Percentiles rank a stretch among this genome's conserved stretches.
Evolutionary conservation across 140 eudicot species (phyloP).

Genomic region (Cichorium intybus): DNA sequence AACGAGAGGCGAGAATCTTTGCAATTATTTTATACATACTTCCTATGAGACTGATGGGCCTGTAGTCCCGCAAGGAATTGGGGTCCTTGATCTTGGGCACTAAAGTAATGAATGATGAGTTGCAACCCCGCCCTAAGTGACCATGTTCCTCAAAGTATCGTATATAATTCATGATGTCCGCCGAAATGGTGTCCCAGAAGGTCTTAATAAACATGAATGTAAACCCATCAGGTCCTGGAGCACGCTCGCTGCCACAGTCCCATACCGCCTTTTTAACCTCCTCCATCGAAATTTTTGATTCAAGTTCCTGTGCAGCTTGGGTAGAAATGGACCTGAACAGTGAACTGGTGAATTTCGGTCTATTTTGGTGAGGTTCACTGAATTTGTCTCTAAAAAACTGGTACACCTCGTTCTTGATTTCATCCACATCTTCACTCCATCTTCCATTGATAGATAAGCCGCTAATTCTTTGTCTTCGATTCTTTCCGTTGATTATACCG

Average conservation of each 20-base stretch:
- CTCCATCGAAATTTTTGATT: too few species aligned
- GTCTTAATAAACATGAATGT: background rate
- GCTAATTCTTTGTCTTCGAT: background rate
- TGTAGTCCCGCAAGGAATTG: too few species aligned
- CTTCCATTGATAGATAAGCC: background rate
- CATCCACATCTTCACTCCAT: background rate
- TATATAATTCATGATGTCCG: background rate
- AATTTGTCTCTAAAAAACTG: too few species aligned
- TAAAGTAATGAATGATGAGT: too few species aligned
- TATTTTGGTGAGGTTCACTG: too few species aligned
- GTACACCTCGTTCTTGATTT: background rate
- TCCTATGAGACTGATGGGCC: background rate
- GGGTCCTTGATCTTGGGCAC: background rate
- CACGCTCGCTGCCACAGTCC: too few species aligned
- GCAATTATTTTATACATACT: background rate
- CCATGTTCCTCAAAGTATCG: background rate
- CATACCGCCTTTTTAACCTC: too few species aligned
- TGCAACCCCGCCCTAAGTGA: background rate
- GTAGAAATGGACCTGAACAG: too few species aligned
- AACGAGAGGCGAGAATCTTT: background rate
- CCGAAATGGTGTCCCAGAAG: background rate
- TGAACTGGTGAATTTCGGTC: too few species aligned
- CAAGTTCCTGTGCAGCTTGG: too few species aligned
- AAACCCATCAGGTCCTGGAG: background rate
- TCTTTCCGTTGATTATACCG: background rate